Evolutionary conservation across 2,329 filamentous ascomycete species (phyloP).

Genomic region (Cercospora nicotianae): DNA sequence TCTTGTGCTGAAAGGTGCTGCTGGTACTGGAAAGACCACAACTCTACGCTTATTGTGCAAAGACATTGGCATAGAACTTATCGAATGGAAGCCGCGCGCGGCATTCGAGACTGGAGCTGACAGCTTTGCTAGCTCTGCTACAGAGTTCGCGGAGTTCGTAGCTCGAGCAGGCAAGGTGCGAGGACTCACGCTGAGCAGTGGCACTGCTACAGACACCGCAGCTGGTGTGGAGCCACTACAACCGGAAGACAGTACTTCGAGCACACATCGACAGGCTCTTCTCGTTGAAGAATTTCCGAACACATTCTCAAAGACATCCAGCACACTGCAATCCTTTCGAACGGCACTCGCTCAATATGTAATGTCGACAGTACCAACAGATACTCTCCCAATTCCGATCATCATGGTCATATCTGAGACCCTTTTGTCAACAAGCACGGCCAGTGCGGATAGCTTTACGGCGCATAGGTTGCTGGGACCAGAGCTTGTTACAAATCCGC

Average conservation of each 20-base stretch:
- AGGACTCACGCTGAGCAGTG: slow-evolving; percentile 57
- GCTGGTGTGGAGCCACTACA: neutral
- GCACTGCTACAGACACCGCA: slow-evolving; percentile 20
- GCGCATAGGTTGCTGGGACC: slow-evolving; percentile 85
- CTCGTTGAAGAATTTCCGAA: slow-evolving; percentile 55
- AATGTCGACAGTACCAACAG: slow-evolving; percentile 47
- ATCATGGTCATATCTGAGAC: slow-evolving; percentile 93
- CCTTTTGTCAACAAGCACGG: slow-evolving; percentile 77
- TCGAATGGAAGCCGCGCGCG: slow-evolving; percentile 88
- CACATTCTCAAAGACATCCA: slow-evolving; percentile 49
- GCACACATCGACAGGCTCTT: slow-evolving; percentile 38
- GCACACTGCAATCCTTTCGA: slow-evolving; percentile 59
- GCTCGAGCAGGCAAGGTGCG: slow-evolving; percentile 77
- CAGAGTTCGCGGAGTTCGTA: slow-evolving; percentile 91
- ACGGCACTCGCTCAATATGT: slow-evolving; percentile 74
- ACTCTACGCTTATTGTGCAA: slow-evolving; percentile 76
- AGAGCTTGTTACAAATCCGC: slow-evolving; percentile 78
- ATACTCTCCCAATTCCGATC: slow-evolving; percentile 55
- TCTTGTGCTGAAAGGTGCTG: slow-evolving; percentile 77
- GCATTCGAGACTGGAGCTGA: slow-evolving; percentile 60
- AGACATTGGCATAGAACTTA: slow-evolving; percentile 71
- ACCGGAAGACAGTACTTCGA: slow-evolving; percentile 16
- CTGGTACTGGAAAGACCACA: slow-evolving; percentile 90
- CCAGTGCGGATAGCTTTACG: slow-evolving; percentile 86
- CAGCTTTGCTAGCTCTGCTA: slow-evolving; percentile 67